These are phyloP conservation scores for Neonothopanus nambi DNA, from an alignment of 1,284 basidiomycete genomes.

Conservation along the genomic window DNA sequence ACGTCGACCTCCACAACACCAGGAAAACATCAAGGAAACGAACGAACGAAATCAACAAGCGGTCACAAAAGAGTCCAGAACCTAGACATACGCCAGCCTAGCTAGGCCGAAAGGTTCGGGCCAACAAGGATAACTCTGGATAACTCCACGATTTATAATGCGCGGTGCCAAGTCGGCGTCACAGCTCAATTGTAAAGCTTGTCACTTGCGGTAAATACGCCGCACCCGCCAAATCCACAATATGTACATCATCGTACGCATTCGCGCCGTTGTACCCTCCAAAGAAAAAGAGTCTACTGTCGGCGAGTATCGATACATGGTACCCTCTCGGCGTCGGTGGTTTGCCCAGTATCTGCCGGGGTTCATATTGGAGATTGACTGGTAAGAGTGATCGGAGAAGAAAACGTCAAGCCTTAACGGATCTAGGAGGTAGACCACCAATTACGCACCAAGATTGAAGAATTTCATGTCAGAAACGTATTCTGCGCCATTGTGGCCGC, in stretches of 20 bases:
- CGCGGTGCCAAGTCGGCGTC: background rate
- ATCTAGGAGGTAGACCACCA: background rate
- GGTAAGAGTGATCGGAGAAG: background rate
- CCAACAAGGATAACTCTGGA: too few species aligned
- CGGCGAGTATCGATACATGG: constrained; percentile 78
- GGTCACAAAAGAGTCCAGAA: too few species aligned
- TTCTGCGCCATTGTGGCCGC: constrained; percentile 81
- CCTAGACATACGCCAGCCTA: too few species aligned
- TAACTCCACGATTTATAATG: too few species aligned
- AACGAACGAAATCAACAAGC: too few species aligned
- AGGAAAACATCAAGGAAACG: too few species aligned
- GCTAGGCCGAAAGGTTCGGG: too few species aligned
- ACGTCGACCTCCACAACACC: too few species aligned
- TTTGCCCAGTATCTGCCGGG: constrained; percentile 61
- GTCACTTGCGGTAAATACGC: constrained; percentile 94
- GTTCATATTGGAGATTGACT: constrained; percentile 39
- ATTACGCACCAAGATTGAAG: constrained; percentile 79
- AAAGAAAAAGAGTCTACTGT: constrained; percentile 83
- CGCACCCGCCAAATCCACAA: constrained; percentile 83
- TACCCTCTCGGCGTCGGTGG: constrained; percentile 81
- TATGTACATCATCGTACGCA: constrained; percentile 84
- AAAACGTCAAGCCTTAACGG: constrained; percentile 8
- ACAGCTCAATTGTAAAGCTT: constrained; percentile 59
- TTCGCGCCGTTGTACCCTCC: constrained; percentile 86
- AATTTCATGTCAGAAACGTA: constrained; percentile 82